Base-by-base conservation (phyloP, 139 green algal genomes). In the Chlorella sorokiniana region DNA sequence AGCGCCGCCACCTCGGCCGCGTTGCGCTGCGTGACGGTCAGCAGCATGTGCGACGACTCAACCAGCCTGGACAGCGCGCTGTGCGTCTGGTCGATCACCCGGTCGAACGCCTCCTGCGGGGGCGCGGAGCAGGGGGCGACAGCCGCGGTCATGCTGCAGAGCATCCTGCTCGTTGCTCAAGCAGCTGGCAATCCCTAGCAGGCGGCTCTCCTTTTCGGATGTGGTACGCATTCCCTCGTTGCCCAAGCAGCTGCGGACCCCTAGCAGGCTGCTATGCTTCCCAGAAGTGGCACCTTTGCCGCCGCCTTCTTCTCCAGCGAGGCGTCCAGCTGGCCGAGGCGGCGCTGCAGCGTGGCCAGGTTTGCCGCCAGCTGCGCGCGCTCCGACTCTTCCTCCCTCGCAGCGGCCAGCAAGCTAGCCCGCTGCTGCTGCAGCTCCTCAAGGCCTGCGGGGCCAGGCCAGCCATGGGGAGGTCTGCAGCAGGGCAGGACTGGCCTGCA, bases 341-440 rank as follows among this genome's bases (percentile, higher is more conserved):
- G 73, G 8, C 73, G 73, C 73, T 79, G 73, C 54, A 79, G 54
- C 27, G 92, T 81, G 56, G 90, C 84, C 2, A 93, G 68, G 65
- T 96, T 91, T 37, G 89, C 78, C 42, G 91, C 88, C 52, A 96
- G 91, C 56, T 92, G 93, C 2, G 69, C 69, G 78, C 93, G 93
- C 67, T 96, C 90, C 3, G 79, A 68, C 83, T 94, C 90, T 37
- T 96, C 91, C 37, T 94, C 90, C 29, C 88, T 70, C 3, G 94
- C 86, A 59, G 91, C 87, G 35, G 89, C 84, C 2, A 90, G 74
- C 20, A 97, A 88, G 76, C 92, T 87, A 45, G 91, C 89, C 11
- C 91, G 79, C 78, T 93, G 95, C 70, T 95, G 91, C 18, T 88
- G 81, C 25, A 97, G 72, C 65, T 97, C 93, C 76, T 97, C 92